Conservation (phyloP, 768 basidiomycete species). For the Mycena epipterygia region DNA sequence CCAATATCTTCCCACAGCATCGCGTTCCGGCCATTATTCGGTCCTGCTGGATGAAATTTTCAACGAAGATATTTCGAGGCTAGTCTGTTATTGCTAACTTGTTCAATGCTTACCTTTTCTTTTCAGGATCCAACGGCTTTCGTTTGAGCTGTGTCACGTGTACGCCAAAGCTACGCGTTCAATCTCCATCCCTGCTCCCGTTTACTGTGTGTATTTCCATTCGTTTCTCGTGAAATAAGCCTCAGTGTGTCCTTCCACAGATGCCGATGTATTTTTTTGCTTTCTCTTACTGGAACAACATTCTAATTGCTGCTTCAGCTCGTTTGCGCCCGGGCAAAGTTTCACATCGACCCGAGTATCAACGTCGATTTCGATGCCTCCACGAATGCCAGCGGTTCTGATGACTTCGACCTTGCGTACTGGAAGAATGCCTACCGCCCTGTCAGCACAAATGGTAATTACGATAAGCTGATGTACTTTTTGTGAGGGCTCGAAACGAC, state of each 20-base stretch:
- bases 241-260: slow-evolving; percentile 7
- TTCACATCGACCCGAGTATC: slow-evolving; percentile 17
- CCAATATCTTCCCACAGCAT: slow-evolving; percentile 11
- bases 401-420: slow-evolving; percentile 4
- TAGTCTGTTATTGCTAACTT: not conserved
- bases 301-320: slow-evolving; percentile 20
- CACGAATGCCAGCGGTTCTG: slow-evolving; percentile 18
- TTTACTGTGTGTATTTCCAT: slow-evolving; percentile 62
- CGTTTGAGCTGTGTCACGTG: slow-evolving; percentile 64
- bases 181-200: slow-evolving; percentile 71
- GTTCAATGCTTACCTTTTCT: not conserved
- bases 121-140: slow-evolving; percentile 54
- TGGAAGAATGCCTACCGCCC: slow-evolving; percentile 19
- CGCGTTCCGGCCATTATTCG: slow-evolving; percentile 65
- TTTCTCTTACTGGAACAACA: not conserved
- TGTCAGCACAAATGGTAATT: not conserved
- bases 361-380: slow-evolving; percentile 7
- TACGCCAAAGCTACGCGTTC: slow-evolving; percentile 69
- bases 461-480: slow-evolving; percentile 26
- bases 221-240: not conserved
- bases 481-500: not conserved
- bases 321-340: slow-evolving; percentile 35
- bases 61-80: not conserved
- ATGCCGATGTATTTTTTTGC: slow-evolving; percentile 24
- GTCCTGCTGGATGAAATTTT: slow-evolving; percentile 59